phyloP scores from a whole-genome alignment of 208 protist species.

The Blechomonas ayalai region DNA sequence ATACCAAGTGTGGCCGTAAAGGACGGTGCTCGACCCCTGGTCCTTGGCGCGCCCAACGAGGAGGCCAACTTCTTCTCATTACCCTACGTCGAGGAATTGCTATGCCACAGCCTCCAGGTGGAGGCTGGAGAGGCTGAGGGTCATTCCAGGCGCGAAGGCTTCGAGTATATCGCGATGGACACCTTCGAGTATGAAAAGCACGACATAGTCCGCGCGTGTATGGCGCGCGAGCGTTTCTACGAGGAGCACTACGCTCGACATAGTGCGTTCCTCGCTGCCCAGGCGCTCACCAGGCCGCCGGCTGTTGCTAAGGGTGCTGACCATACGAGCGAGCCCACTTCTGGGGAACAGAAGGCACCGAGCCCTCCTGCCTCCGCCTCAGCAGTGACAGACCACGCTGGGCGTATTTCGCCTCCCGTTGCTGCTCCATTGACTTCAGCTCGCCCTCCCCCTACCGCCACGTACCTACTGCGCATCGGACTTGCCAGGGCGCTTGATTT shows the following conservation, averaged over 20 bases:
- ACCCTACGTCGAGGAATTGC: slow-evolving; percentile 50
- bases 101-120: slow-evolving; percentile 10
- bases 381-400: too few relatives aligned
- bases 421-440: neutral
- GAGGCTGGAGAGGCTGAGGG: too few relatives aligned
- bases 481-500: slow-evolving; percentile 30
- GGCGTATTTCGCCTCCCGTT: neutral
- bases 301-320: too few relatives aligned
- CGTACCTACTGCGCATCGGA: slow-evolving; percentile 20
- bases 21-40: slow-evolving; percentile 6
- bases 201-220: slow-evolving; percentile 10
- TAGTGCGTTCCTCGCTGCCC: too few relatives aligned
- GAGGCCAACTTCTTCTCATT: slow-evolving; percentile 72
- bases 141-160: too few relatives aligned
- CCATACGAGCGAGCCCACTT: neutral
- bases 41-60: slow-evolving; percentile 21
- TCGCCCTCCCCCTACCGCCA: neutral
- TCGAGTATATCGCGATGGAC: slow-evolving; percentile 1
- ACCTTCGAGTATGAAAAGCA: slow-evolving; percentile 1
- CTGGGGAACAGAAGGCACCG: neutral
- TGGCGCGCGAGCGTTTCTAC: slow-evolving; percentile 16
- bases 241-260: slow-evolving; percentile 21
- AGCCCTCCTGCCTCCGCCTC: neutral
- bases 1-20: neutral
- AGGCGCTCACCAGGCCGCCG: too few relatives aligned